A percentile compares a stretch with the other conserved stretches of the same genome.
Conservation (phyloP, 768 basidiomycete genomes). For the Tricholoma terreum region DNA sequence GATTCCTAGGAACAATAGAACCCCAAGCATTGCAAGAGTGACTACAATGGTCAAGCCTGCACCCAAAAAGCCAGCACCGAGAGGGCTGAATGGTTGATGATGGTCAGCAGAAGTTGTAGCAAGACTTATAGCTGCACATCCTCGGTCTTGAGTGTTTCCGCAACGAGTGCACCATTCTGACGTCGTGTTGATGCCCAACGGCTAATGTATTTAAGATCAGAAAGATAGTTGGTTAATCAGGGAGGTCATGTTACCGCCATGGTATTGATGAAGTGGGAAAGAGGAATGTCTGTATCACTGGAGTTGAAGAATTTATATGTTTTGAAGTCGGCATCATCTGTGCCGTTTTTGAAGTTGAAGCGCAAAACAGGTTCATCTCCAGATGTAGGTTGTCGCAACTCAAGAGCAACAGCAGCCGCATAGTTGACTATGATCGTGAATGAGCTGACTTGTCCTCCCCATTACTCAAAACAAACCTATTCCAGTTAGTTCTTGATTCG, state of each 20-base stretch:
- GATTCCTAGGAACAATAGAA: constrained; percentile 41
- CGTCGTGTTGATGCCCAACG: constrained; percentile 48
- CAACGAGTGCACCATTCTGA: constrained; percentile 59
- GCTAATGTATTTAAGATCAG: constrained; percentile 36
- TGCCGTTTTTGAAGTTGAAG: constrained; percentile 72
- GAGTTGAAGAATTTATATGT: constrained; percentile 46
- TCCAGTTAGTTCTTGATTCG: constrained; percentile 51
- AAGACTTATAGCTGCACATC: constrained; percentile 48
- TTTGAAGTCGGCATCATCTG: constrained; percentile 41
- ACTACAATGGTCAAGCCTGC: constrained; percentile 52
- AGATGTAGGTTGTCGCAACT: constrained; percentile 49
- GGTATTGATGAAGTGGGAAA: constrained; percentile 47
- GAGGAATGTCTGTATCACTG: constrained; percentile 45
- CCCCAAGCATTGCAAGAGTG: constrained; percentile 32
- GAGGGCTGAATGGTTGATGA: constrained; percentile 41
- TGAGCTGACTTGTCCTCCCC: not conserved
- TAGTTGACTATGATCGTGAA: constrained; percentile 48
- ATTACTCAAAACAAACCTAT: constrained; percentile 43
- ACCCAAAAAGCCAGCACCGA: constrained; percentile 69
- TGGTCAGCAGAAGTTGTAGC: constrained; percentile 29
- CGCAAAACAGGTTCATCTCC: constrained; percentile 51
- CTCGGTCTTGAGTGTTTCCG: constrained; percentile 52
- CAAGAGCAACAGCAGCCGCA: constrained; percentile 54
- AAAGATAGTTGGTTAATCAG: not conserved
- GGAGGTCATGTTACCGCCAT: constrained; percentile 26